Conservation (phyloP, 192 early-diverging fungal genomes). For the Pecoramyces ruminantium region DNA sequence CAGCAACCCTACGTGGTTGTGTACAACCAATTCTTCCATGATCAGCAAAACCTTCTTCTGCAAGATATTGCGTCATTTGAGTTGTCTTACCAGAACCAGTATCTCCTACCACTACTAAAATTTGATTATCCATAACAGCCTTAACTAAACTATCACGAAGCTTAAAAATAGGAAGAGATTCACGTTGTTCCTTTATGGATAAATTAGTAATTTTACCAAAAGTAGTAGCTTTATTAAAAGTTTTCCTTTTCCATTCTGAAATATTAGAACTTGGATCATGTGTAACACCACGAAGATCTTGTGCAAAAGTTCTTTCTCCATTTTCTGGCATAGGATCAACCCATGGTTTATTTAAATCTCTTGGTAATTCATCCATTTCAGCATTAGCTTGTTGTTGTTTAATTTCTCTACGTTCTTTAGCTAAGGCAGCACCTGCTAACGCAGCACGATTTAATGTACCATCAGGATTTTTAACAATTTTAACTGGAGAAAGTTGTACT, state of each 20-base stretch:
- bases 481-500: constrained; percentile 80
- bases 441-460: constrained; percentile 92
- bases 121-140: constrained; percentile 55
- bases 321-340: constrained; percentile 82
- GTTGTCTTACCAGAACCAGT: constrained; percentile 98
- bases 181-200: constrained; percentile 59
- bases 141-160: constrained; percentile 58
- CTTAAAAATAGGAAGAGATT: constrained; percentile 76
- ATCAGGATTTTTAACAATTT: constrained; percentile 95
- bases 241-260: constrained; percentile 81
- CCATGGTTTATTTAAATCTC: constrained; percentile 77
- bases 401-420: constrained; percentile 84
- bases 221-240: constrained; percentile 63
- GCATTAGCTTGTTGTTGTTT: constrained; percentile 24
- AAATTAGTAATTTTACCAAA: constrained; percentile 75
- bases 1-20: constrained; percentile 68
- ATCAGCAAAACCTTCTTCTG: constrained; percentile 42
- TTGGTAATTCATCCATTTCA: constrained; percentile 59
- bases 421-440: constrained; percentile 72
- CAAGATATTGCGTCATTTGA: constrained; percentile 94
- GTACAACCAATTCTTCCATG: constrained; percentile 54
- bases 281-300: constrained; percentile 70
- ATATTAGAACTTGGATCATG: constrained; percentile 26
- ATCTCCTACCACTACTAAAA: constrained; percentile 83
- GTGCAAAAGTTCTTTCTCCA: constrained; percentile 79